phyloP scores from a whole-genome alignment of 2,329 filamentous ascomycete species.

The Talaromyces verruculosus region DNA sequence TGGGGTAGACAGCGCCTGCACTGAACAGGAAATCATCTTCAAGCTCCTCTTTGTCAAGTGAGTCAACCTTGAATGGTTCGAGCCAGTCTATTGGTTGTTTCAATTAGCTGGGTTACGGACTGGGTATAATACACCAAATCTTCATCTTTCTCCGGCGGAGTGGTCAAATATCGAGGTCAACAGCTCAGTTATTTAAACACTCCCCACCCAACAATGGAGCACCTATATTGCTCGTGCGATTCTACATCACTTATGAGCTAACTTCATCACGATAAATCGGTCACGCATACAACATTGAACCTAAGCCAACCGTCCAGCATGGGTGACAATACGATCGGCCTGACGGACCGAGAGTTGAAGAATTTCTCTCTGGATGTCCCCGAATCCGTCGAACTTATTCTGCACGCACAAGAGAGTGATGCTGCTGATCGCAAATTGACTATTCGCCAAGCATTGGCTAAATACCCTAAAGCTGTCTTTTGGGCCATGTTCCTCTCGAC shows the following conservation, averaged over 20 bases:
- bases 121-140: background rate
- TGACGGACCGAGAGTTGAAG: conserved; percentile 18
- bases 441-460: conserved; percentile 16
- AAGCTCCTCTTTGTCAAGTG: background rate
- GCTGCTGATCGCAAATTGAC: conserved; percentile 19
- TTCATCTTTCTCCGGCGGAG: conserved; percentile 6
- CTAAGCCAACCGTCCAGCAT: background rate
- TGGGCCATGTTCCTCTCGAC: conserved; percentile 21
- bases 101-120: background rate
- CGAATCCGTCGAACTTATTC: conserved; percentile 15
- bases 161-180: background rate
- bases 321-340: conserved; percentile 5
- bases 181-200: conserved; percentile 9
- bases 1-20: background rate
- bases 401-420: conserved; percentile 20
- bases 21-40: conserved; percentile 5
- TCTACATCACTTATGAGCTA: background rate
- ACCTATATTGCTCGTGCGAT: background rate
- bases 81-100: background rate
- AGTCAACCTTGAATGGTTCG: background rate
- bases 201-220: background rate
- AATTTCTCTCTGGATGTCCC: conserved; percentile 19
- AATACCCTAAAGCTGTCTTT: conserved; percentile 20
- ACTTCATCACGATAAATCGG: too few species aligned
- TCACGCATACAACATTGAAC: background rate